Percentiles rank a stretch among this genome's conserved stretches.
Evolutionary conservation across 2,329 filamentous ascomycete species (phyloP).

Genomic region (Clarireedia paspali): DNA sequence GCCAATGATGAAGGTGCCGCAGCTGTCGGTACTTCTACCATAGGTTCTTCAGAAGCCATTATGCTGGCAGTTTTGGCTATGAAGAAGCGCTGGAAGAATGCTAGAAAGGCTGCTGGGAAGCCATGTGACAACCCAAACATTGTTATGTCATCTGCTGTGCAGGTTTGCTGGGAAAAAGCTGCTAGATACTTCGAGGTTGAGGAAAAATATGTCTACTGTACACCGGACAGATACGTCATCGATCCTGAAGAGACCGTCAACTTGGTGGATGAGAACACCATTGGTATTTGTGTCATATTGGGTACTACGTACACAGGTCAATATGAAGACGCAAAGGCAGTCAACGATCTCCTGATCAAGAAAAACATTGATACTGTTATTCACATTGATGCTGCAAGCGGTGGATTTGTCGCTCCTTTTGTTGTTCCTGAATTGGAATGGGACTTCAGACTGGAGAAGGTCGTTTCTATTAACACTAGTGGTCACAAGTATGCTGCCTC

Average conservation of each 20-base stretch:
- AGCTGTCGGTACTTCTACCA: conserved; percentile 78
- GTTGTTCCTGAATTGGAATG: conserved; percentile 75
- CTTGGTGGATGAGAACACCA: conserved; percentile 62
- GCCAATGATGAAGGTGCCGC: conserved; percentile 44
- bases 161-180: conserved; percentile 96
- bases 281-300: conserved; percentile 86
- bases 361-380: conserved; percentile 73
- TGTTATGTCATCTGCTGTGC: conserved; percentile 91
- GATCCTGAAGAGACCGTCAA: conserved; percentile 54
- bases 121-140: conserved; percentile 77
- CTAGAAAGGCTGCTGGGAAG: conserved; percentile 75
- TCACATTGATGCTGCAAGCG: conserved; percentile 87
- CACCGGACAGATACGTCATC: conserved; percentile 52
- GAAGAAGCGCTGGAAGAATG: conserved; percentile 92
- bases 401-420: conserved; percentile 90
- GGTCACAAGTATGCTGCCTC: conserved; percentile 68
- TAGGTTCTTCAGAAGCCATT: conserved; percentile 85
- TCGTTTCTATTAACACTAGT: conserved; percentile 89
- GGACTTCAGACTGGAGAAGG: conserved; percentile 86
- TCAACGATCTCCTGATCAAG: conserved; percentile 80
- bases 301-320: conserved; percentile 94
- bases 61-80: conserved; percentile 80
- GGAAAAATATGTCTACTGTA: conserved; percentile 69
- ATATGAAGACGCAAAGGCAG: conserved; percentile 87
- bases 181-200: conserved; percentile 88